Evolutionary conservation across 106 monocot species (phyloP).

Genomic region (Phalaenopsis aphrodite): DNA sequence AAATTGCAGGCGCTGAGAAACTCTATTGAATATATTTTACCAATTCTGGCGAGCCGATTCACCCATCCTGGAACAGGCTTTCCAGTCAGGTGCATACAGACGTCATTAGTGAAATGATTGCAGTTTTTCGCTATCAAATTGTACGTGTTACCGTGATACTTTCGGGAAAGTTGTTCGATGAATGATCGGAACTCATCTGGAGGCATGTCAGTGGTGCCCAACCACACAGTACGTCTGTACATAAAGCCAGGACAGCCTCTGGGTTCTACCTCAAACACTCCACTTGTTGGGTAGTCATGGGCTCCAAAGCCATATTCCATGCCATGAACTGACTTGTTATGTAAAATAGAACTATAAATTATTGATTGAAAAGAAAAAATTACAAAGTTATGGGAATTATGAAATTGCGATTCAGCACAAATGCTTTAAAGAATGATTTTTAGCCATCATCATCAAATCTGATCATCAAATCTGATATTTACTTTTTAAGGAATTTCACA

Average conservation of each 20-base stretch:
- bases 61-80: slow-evolving; percentile 31
- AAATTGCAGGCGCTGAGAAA: not conserved
- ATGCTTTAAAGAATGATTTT: not conserved
- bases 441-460: not conserved
- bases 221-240: slow-evolving; percentile 25
- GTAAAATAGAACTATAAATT: not conserved
- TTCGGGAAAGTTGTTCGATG: slow-evolving; percentile 23
- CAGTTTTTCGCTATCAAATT: slow-evolving; percentile 30
- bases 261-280: slow-evolving; percentile 35
- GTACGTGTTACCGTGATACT: slow-evolving; percentile 28
- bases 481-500: not conserved
- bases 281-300: slow-evolving; percentile 24
- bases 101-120: slow-evolving; percentile 34
- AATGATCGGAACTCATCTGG: slow-evolving; percentile 22
- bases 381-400: not conserved
- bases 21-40: not conserved
- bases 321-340: slow-evolving; percentile 18
- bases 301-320: slow-evolving; percentile 34
- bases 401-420: not conserved
- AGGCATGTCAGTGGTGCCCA: slow-evolving; percentile 23
- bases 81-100: slow-evolving; percentile 23
- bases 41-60: slow-evolving; percentile 28
- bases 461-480: not conserved
- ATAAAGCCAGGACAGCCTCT: slow-evolving; percentile 29
- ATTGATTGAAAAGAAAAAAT: not conserved